Conservation (phyloP, 2,329 filamentous ascomycete species). For the Aspergillus hiratsukae region DNA sequence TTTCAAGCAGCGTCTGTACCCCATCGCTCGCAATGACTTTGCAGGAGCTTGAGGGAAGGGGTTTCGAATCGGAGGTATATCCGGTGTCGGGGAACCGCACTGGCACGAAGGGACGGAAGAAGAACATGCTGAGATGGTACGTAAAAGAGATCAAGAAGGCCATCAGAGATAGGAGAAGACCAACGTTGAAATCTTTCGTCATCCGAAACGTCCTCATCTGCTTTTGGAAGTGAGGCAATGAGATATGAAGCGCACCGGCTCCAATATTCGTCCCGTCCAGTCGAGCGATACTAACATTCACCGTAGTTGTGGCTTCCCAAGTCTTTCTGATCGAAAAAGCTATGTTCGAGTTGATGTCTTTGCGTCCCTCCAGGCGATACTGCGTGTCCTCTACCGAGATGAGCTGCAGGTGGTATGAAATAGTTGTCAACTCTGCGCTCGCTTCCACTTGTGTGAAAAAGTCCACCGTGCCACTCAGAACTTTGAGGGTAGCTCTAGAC, state of each 20-base stretch:
- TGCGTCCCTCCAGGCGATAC: constrained; percentile 1
- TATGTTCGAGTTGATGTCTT: constrained; percentile 3
- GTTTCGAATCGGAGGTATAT: neutral
- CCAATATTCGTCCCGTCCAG: constrained; percentile 5
- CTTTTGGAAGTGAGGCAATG: constrained; percentile 5
- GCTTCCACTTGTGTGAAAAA: constrained; percentile 1
- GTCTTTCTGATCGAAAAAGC: constrained; percentile 9
- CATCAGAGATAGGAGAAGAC: neutral
- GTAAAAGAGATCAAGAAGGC: constrained; percentile 8
- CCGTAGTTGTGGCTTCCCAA: constrained; percentile 14
- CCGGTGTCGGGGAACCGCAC: neutral
- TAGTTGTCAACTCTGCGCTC: constrained; percentile 4
- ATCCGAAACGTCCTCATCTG: constrained; percentile 9
- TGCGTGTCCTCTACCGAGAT: constrained; percentile 4
- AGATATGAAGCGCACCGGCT: constrained; percentile 11
- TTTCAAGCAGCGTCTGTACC: too few species aligned
- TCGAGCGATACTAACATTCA: constrained; percentile 8
- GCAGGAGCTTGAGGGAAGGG: too few species aligned
- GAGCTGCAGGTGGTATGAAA: constrained; percentile 2
- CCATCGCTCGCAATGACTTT: too few species aligned
- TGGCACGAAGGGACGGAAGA: constrained; percentile 8
- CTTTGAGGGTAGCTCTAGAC: neutral
- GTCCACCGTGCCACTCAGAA: neutral
- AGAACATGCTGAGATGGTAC: constrained; percentile 6
- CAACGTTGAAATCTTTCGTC: neutral